These are phyloP conservation scores for Ziziphus jujuba DNA, from an alignment of 306 rosid species.

Conservation along the genomic window DNA sequence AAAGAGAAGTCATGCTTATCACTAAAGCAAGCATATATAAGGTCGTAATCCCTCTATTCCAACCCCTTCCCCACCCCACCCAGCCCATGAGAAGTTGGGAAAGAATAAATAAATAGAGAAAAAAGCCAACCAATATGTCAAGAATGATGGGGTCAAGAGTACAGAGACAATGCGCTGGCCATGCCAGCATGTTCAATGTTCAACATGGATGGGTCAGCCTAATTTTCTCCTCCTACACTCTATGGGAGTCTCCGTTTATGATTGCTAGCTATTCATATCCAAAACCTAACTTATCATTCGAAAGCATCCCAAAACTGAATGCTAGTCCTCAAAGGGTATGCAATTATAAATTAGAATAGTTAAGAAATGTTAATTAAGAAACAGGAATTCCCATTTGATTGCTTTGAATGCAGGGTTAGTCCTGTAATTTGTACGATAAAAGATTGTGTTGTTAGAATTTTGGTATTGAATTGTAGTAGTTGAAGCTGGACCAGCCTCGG, in stretches of 20 bases:
- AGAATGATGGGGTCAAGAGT: slow-evolving; percentile 16
- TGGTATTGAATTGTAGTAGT: background rate
- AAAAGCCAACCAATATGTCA: background rate
- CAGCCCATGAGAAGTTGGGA: too few relatives aligned
- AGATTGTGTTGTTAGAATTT: background rate
- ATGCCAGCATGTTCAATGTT: slow-evolving; percentile 4
- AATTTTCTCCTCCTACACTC: background rate
- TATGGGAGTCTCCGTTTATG: too few relatives aligned
- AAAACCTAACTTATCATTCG: too few relatives aligned
- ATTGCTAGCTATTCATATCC: too few relatives aligned
- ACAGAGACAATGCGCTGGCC: slow-evolving; percentile 15
- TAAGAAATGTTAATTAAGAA: too few relatives aligned
- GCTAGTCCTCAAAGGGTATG: too few relatives aligned
- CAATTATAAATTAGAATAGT: too few relatives aligned
- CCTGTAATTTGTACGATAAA: background rate
- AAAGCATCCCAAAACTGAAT: too few relatives aligned
- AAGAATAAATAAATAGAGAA: background rate
- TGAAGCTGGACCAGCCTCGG: background rate
- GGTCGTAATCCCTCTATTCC: background rate
- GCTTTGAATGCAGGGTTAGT: background rate
- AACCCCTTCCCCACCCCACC: background rate
- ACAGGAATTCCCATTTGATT: background rate
- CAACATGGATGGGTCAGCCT: background rate
- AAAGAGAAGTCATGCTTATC: slow-evolving; percentile 2
- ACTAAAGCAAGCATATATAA: background rate